Percentiles rank a stretch among this genome's conserved stretches.
phyloP scores from a whole-genome alignment of 345 rosid species.

The Populus ilicifolia region DNA sequence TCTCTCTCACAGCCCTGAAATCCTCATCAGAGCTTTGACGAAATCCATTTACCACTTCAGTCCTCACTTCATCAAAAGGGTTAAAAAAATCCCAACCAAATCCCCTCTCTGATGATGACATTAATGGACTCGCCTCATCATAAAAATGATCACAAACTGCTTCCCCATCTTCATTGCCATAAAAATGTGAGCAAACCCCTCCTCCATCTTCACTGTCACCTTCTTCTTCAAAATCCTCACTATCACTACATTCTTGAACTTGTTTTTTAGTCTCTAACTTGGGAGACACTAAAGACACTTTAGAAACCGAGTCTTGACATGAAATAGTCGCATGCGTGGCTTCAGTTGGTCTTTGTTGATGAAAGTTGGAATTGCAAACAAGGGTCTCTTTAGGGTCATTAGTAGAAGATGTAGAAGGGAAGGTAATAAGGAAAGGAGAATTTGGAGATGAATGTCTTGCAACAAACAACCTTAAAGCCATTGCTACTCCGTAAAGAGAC shows the following conservation, averaged over 20 bases:
- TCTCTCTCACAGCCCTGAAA: slow-evolving; percentile 28
- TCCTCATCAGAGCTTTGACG: slow-evolving; percentile 17
- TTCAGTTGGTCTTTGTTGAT: slow-evolving; percentile 21
- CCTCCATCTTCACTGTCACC: slow-evolving; percentile 12
- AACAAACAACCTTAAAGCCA: slow-evolving; percentile 37
- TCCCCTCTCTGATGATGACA: slow-evolving; percentile 21
- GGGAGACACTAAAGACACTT: slow-evolving; percentile 3
- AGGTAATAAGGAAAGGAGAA: slow-evolving; percentile 38
- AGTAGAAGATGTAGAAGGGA: slow-evolving; percentile 16
- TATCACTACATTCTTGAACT: slow-evolving; percentile 1
- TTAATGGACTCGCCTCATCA: slow-evolving; percentile 13
- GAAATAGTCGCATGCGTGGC: slow-evolving; percentile 14
- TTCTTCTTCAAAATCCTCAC: slow-evolving; percentile 8
- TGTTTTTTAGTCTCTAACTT: slow-evolving; percentile 4
- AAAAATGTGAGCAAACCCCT: slow-evolving; percentile 24
- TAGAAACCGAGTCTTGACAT: slow-evolving; percentile 13
- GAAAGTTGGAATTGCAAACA: slow-evolving; percentile 11
- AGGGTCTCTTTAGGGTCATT: slow-evolving; percentile 9
- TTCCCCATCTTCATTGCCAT: slow-evolving; percentile 13
- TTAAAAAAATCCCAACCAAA: slow-evolving; percentile 42
- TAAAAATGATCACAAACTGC: slow-evolving; percentile 22
- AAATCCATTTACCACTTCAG: slow-evolving; percentile 14
- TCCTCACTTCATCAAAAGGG: slow-evolving; percentile 25
- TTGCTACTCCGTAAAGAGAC: slow-evolving; percentile 36
- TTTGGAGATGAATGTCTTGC: slow-evolving; percentile 35